Conservation (phyloP, 192 early-diverging fungal genomes). For the Coemansia sp. region DNA sequence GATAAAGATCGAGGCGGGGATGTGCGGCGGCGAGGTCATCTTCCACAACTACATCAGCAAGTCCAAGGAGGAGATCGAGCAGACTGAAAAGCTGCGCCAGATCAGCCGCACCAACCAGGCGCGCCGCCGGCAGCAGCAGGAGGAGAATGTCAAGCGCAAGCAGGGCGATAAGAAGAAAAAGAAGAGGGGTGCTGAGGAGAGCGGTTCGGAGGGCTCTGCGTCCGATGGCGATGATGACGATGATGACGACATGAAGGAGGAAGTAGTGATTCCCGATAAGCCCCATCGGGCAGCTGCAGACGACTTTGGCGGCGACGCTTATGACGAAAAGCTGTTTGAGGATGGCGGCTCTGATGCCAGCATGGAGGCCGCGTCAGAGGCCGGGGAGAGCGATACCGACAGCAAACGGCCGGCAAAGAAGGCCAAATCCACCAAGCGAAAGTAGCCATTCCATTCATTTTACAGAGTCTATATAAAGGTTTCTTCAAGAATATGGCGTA, state of each 20-base stretch:
- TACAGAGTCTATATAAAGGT: background rate
- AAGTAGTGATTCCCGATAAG: background rate
- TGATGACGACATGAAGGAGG: no score
- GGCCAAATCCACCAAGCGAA: background rate
- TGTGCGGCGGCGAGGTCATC: slow-evolving; percentile 92
- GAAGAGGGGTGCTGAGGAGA: background rate
- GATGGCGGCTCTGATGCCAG: background rate
- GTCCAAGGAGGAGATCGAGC: slow-evolving; percentile 69
- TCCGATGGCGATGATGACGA: no score
- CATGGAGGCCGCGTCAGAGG: background rate
- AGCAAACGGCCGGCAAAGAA: background rate
- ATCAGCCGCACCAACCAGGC: slow-evolving; percentile 3
- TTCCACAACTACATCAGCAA: slow-evolving; percentile 81
- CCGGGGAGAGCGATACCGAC: background rate
- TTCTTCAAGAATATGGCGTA: no score
- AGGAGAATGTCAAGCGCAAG: background rate
- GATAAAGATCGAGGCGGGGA: slow-evolving; percentile 84
- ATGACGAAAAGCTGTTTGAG: background rate
- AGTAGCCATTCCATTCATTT: slow-evolving; percentile 1
- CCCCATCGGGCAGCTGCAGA: background rate
- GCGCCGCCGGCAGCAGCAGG: background rate
- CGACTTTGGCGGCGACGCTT: background rate
- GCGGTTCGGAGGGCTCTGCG: background rate
- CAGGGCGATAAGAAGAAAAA: background rate
- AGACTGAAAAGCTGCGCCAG: slow-evolving; percentile 59